Evolutionary conservation across 1,139 yeast genomes (phyloP), one percentile per base, ranked within the genome.

Genomic region (Saccharomyces hybrid): DNA sequence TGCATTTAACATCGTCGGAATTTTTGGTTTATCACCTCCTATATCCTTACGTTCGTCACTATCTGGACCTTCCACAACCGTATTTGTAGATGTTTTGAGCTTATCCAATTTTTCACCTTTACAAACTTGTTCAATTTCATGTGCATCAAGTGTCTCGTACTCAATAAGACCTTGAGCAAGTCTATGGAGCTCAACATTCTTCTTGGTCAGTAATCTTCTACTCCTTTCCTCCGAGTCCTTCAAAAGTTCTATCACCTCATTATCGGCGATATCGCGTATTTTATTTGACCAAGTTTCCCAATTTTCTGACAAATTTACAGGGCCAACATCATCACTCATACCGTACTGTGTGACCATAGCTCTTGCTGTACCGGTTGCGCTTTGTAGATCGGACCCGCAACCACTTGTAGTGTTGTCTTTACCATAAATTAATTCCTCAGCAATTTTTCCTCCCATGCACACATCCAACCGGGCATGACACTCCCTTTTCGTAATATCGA

Each of bases 371-470:
- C 81, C 79, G 0, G 99, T 95, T 25, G 99, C 99, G 63, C 80
- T 83, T 60, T 87, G 81, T 63, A 93, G 79, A 73, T 93, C 99
- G 14, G 95, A 85, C 0, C 96, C 86, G 73, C 98, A 91, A 7
- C 97, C 97, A 62, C 93, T 83, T 1, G 99, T 93, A 16, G 95
- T 96, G 68, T 91, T 88, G 55, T 89, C 97, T 49, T 83, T 79
- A 2, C 99, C 99, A 68, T 88, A 88, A 50, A 88, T 79, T 78
- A 89, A 77, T 70, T 91, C 97, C 75, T 93, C 99, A 34, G 99
- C 99, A 58, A 91, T 84, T 71, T 91, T 91, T 58, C 99, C 99
- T 57, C 99, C 99, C 99, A 93, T 93, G 70, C 97, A 90, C 52
- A 93, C 99, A 70, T 93, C 99, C 61, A 93, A 75, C 61, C 96